A percentile compares a stretch with the other conserved stretches of the same genome.
These are phyloP conservation scores for Didymella exigua DNA, from an alignment of 2,329 filamentous ascomycete species.

Conservation along the genomic window DNA sequence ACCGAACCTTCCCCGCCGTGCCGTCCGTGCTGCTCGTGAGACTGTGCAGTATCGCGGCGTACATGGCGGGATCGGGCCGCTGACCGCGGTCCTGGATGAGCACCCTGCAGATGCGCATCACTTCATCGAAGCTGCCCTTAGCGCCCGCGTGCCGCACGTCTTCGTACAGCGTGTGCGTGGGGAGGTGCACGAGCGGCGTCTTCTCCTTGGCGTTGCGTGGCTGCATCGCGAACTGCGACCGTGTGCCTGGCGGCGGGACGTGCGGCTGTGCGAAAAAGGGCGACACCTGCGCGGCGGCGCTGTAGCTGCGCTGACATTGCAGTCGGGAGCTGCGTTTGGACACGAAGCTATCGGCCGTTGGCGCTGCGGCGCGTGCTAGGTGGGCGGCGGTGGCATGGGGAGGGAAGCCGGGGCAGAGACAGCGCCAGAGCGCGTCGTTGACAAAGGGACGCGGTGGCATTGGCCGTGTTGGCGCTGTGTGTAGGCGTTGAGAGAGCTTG, in stretches of 20 bases:
- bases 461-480: constrained; percentile 3
- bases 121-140: constrained; percentile 32
- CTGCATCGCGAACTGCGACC: neutral
- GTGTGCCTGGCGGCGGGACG: neutral
- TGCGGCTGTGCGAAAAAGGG: constrained; percentile 9
- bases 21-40: constrained; percentile 69
- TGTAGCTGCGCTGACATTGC: constrained; percentile 24
- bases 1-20: constrained; percentile 66
- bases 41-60: constrained; percentile 74
- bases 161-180: constrained; percentile 40
- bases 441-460: constrained; percentile 43
- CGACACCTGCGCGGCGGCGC: constrained; percentile 12
- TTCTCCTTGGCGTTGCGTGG: constrained; percentile 7
- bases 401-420: constrained; percentile 41
- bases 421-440: constrained; percentile 44
- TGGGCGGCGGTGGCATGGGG: neutral
- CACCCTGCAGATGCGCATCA: constrained; percentile 58
- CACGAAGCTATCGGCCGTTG: neutral
- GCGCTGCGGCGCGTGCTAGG: neutral
- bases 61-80: constrained; percentile 64
- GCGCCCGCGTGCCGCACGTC: constrained; percentile 35
- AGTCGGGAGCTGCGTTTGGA: neutral
- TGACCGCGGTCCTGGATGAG: constrained; percentile 64
- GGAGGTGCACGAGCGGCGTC: constrained; percentile 29
- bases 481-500: neutral